Evolutionary conservation across 495 filamentous ascomycete genomes (phyloP), one percentile per base, ranked within the genome.

Genomic region (Rhizodiscina lignyota): DNA sequence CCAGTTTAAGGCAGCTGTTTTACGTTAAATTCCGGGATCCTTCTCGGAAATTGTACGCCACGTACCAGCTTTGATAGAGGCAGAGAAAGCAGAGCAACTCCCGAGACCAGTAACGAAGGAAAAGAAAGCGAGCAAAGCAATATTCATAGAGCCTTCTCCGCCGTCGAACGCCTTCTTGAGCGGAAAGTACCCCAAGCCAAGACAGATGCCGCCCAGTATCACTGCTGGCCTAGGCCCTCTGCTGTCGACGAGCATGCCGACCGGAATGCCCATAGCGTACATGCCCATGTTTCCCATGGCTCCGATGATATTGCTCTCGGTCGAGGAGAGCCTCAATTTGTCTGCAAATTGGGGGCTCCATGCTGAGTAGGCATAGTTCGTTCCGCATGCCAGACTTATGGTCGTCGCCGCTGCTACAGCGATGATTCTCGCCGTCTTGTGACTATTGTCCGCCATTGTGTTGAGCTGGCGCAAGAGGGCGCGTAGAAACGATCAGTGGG

Each of bases 341-440:
- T 85, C 74, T 18, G 85, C 85, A 47, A 94, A 94, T 54, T 93
- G 84, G 12, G 89, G 89, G 19, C 78, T 87, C 84, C 91, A 97
- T 59, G 89, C 91, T 36, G 85, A 94, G 51, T 94, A 97, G 43
- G 86, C 91, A 71, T 97, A 97, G 85, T 93, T 94, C 30, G 86
- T 93, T 40, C 87, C 87, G 55, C 83, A 91, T 40, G 85, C 80
- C 38, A 97, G 61, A 23, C 86, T 73, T 41, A 96, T 84, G 42
- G 74, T 51, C 23, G 83, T 92, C 17, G 81, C 87, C 20, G 89
- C 89, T 46, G 85, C 56, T 34, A 82, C 82, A 41, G 84, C 87
- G 36, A 83, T 61, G 26, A 85, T 55, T 53, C 83, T 69, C 23
- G 67, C 65, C 44, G 56, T 66, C 40, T 60, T 53, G 23, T 68